Conservation (phyloP, 2,329 filamentous ascomycete species). For the Aspergillaceae sp. region DNA sequence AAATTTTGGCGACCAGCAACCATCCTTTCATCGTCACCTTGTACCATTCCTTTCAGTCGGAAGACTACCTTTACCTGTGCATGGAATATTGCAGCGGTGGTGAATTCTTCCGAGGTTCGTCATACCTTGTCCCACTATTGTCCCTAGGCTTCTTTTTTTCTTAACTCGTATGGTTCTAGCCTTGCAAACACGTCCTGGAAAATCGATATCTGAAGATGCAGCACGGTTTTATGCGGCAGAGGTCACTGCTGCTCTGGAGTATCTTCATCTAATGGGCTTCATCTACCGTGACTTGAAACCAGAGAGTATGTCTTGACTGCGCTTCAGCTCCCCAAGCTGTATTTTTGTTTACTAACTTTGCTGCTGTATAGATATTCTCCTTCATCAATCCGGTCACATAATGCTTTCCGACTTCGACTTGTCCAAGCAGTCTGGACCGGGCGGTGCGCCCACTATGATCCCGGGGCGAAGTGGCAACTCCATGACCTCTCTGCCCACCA, state of each 20-base stretch:
- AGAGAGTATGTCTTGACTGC: slow-evolving; percentile 59
- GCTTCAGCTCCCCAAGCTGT: neutral
- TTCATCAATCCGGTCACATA: slow-evolving; percentile 98
- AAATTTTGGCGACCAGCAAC: slow-evolving; percentile 96
- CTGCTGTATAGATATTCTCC: slow-evolving; percentile 68
- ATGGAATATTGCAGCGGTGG: slow-evolving; percentile 99
- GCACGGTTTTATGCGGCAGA: slow-evolving; percentile 96
- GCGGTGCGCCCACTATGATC: slow-evolving; percentile 97
- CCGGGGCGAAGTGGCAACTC: slow-evolving; percentile 81
- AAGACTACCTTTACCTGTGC: slow-evolving; percentile 97
- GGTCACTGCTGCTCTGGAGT: slow-evolving; percentile 91
- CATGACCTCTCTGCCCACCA: slow-evolving; percentile 80
- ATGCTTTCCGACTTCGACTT: slow-evolving; percentile 99
- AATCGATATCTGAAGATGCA: slow-evolving; percentile 94
- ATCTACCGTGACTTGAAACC: slow-evolving; percentile 98
- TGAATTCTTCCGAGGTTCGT: slow-evolving; percentile 76
- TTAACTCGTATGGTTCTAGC: slow-evolving; percentile 39
- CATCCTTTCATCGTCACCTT: slow-evolving; percentile 98
- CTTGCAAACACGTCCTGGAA: slow-evolving; percentile 89
- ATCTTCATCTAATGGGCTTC: slow-evolving; percentile 97
- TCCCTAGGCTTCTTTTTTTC: neutral
- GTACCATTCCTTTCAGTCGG: slow-evolving; percentile 98
- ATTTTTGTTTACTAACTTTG: neutral
- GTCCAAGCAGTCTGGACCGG: slow-evolving; percentile 93
- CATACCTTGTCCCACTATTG: neutral